Base-by-base conservation (phyloP, 257 asterid species). In the Perilla frutescens region DNA sequence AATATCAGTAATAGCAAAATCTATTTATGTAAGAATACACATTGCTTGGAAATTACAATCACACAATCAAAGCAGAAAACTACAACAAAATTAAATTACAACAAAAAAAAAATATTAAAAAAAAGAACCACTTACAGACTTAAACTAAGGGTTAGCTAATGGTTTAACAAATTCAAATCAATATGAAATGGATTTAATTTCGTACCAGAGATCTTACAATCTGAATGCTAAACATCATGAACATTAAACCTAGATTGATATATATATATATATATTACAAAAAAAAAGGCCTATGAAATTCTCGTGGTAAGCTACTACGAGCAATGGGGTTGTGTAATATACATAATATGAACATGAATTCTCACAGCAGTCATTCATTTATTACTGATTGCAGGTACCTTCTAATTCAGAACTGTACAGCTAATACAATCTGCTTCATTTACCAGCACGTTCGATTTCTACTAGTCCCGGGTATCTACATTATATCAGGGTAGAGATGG, bases 381-480 rank as follows among this genome's bases (percentile, higher is more conserved):
- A 77, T 84, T 83, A 75, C 68, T 54, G 26, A 75, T 71, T 67
- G 77, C 82, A 82, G 74, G 15, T 63, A 74, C 62, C 68, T 15
- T 57, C 65, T 20, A 69, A 62, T 72, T 72, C 58, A 36, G 64
- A 62, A 62, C 85, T 89, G 80, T 83, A 85, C 90, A 89, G 53
- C 8, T 15, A 71, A 56, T 74, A 68, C 56, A 68, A 15, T 57
- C 65, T 31, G 5, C 62, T 66, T 32, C 72, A 67, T 79, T 66
- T 64, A 62, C 77, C 53, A 45, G 62, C 63, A 55, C 14, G 7
- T 68, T 40, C 64, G 31, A 64, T 61, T 49, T 49, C 80, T 55
- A 51, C 79, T 20, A 44, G 49, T 57, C 80, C 8, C 48, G 14
- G 56, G 43, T 47, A 74, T 62, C 62, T 66, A 73, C 71, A 57